Conservation (phyloP, 345 rosid genomes). For the Mercurialis annua region DNA sequence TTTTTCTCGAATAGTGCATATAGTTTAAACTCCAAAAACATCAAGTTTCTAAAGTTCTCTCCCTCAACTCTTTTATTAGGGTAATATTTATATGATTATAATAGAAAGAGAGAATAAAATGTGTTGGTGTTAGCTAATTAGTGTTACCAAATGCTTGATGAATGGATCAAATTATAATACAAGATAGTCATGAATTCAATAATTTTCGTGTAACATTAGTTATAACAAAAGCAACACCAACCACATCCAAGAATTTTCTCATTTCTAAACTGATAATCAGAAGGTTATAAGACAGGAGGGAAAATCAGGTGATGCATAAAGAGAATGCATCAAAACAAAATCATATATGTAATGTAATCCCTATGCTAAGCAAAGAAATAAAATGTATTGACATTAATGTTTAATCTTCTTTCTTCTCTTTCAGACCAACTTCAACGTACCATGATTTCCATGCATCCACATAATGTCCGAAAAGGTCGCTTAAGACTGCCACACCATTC, state of each 20-base stretch:
- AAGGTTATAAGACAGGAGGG: background rate
- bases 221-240: too few relatives aligned
- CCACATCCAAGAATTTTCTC: conserved; percentile 10
- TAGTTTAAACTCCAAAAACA: too few relatives aligned
- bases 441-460: conserved; percentile 65
- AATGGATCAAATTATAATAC: too few relatives aligned
- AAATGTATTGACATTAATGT: background rate
- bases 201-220: too few relatives aligned
- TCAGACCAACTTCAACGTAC: conserved; percentile 47
- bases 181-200: too few relatives aligned
- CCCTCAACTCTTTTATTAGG: too few relatives aligned
- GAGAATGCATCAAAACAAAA: conserved; percentile 23
- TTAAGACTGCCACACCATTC: conserved; percentile 48
- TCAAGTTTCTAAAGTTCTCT: too few relatives aligned
- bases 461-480: conserved; percentile 67
- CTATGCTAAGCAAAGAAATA: background rate
- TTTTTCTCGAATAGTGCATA: too few relatives aligned
- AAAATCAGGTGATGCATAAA: conserved; percentile 12
- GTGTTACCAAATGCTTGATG: too few relatives aligned
- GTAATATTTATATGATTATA: too few relatives aligned
- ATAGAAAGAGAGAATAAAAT: too few relatives aligned
- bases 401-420: conserved; percentile 29
- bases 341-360: background rate
- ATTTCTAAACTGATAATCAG: background rate
- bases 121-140: too few relatives aligned